A percentile compares a stretch with the other conserved stretches of the same genome.
These are phyloP conservation scores for Coriolopsis trogii DNA, from an alignment of 1,284 basidiomycete species.

Conservation along the genomic window DNA sequence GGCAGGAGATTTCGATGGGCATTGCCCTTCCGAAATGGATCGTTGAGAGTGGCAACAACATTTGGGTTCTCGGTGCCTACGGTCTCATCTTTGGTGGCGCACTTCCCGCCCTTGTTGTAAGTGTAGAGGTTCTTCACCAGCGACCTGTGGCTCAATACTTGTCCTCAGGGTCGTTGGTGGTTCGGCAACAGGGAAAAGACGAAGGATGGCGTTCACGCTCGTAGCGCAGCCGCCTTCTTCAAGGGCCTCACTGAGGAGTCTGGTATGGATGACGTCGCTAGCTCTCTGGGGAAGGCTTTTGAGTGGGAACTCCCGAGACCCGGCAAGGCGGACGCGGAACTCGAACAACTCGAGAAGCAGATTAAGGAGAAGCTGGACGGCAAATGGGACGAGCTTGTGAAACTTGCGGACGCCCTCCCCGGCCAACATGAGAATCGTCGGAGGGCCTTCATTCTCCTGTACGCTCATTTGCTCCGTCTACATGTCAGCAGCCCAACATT, in stretches of 20 bases:
- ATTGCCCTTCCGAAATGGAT: slow-evolving; percentile 97
- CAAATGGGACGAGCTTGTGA: slow-evolving; percentile 54
- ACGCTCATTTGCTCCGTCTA: slow-evolving; percentile 85
- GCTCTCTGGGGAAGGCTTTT: slow-evolving; percentile 75
- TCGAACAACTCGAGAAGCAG: slow-evolving; percentile 61
- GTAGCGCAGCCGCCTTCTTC: slow-evolving; percentile 91
- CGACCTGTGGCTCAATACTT: background rate
- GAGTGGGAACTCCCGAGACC: slow-evolving; percentile 52
- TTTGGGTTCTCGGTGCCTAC: slow-evolving; percentile 90
- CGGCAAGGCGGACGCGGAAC: slow-evolving; percentile 40
- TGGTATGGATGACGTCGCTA: slow-evolving; percentile 74
- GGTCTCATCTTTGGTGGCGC: slow-evolving; percentile 86
- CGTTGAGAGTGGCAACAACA: slow-evolving; percentile 89
- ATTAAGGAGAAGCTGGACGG: slow-evolving; percentile 53
- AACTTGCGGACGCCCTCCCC: slow-evolving; percentile 42
- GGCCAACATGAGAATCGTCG: slow-evolving; percentile 38
- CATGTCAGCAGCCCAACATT: slow-evolving; percentile 60
- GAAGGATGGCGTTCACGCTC: slow-evolving; percentile 89
- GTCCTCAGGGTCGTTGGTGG: slow-evolving; percentile 90
- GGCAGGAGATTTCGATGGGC: slow-evolving; percentile 93
- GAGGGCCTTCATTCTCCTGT: slow-evolving; percentile 76
- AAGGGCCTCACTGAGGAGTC: slow-evolving; percentile 84
- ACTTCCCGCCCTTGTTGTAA: slow-evolving; percentile 83
- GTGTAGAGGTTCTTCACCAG: slow-evolving; percentile 34
- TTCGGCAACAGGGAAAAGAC: slow-evolving; percentile 91